Conservation (phyloP, 371 early-diverging fungal species). For the Lichtheimia ornata region DNA sequence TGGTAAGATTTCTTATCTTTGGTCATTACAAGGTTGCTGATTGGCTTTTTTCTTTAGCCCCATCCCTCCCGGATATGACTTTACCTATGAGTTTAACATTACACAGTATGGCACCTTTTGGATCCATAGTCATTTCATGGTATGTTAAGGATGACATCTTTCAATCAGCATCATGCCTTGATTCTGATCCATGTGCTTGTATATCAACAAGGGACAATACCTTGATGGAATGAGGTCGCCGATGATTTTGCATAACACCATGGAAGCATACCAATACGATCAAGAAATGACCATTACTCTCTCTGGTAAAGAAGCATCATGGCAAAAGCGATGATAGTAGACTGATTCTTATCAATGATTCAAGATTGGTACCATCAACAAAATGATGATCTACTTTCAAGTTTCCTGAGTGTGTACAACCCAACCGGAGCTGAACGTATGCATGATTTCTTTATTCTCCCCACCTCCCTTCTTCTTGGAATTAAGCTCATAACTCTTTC, state of each 20-base stretch:
- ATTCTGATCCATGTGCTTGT: not conserved
- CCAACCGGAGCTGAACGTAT: slow-evolving; percentile 53
- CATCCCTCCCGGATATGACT: slow-evolving; percentile 51
- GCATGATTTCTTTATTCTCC: not conserved
- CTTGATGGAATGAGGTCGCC: slow-evolving; percentile 79
- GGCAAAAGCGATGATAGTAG: not conserved
- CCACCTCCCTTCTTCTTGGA: not conserved
- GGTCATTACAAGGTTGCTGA: not conserved
- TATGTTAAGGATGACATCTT: slow-evolving; percentile 5
- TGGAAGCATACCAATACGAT: slow-evolving; percentile 64
- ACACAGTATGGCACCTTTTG: slow-evolving; percentile 75
- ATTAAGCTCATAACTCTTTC: not conserved
- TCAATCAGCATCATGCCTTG: not conserved
- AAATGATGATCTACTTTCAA: slow-evolving; percentile 32
- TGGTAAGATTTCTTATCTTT: slow-evolving; percentile 31
- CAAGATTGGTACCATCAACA: slow-evolving; percentile 66
- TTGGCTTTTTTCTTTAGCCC: slow-evolving; percentile 17
- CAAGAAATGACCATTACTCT: slow-evolving; percentile 63
- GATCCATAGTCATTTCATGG: slow-evolving; percentile 66
- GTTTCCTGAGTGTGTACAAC: slow-evolving; percentile 55
- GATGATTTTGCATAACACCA: slow-evolving; percentile 59
- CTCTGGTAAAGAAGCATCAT: slow-evolving; percentile 24
- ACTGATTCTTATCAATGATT: not conserved
- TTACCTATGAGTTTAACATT: slow-evolving; percentile 64
- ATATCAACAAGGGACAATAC: slow-evolving; percentile 55